Evolutionary conservation across 2,329 filamentous ascomycete genomes (phyloP).

Genomic region (Waltergamsia citrina): DNA sequence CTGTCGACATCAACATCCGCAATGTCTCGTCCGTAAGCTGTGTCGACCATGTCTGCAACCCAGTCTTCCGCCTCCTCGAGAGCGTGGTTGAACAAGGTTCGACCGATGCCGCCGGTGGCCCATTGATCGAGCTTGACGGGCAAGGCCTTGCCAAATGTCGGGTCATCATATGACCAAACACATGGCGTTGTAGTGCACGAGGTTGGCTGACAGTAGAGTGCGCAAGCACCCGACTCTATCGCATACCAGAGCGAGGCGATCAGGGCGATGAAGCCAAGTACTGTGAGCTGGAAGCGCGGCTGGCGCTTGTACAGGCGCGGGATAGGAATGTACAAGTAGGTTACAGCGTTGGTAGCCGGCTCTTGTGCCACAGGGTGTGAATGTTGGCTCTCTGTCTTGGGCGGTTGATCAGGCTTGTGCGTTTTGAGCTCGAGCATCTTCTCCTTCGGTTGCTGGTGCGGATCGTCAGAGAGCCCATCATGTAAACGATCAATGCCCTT

Average conservation of each 20-base stretch:
- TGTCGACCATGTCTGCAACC: conserved; percentile 37
- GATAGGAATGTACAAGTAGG: conserved; percentile 31
- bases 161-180: conserved; percentile 47
- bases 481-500: conserved; percentile 50
- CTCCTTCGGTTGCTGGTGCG: conserved; percentile 13
- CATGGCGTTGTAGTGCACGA: conserved; percentile 37
- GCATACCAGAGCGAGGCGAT: conserved; percentile 41
- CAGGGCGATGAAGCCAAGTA: conserved; percentile 34
- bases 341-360: conserved; percentile 2
- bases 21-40: conserved; percentile 32
- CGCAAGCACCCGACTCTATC: conserved; percentile 44
- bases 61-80: conserved; percentile 36
- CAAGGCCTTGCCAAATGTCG: conserved; percentile 46
- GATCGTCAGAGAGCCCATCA: conserved; percentile 34
- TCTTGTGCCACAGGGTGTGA: neutral
- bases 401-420: neutral
- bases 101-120: conserved; percentile 42
- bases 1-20: conserved; percentile 29
- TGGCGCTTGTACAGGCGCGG: conserved; percentile 35
- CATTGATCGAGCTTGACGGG: conserved; percentile 56
- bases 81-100: conserved; percentile 22
- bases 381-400: neutral
- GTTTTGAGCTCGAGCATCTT: conserved; percentile 6
- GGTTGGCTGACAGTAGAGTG: conserved; percentile 42
- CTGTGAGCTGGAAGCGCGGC: conserved; percentile 36